Evolutionary conservation across 163 green algal species (phyloP).

Genomic region (Chlorella variabilis): DNA sequence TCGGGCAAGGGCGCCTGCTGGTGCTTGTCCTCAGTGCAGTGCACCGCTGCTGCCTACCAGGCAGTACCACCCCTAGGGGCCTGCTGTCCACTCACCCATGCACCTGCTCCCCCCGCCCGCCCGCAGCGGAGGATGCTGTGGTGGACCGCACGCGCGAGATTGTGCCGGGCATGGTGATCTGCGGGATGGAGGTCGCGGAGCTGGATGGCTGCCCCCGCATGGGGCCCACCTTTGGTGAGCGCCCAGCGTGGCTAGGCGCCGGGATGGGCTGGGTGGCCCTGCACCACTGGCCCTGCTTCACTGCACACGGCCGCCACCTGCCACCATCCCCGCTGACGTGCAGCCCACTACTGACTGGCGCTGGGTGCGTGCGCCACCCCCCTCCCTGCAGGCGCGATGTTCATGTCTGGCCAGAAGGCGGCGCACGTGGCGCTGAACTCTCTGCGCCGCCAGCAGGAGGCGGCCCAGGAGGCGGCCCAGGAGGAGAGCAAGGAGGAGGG

Average conservation of each 20-base stretch:
- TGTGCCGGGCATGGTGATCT: slow-evolving; percentile 95
- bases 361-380: no score
- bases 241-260: background rate
- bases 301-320: no score
- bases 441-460: slow-evolving; percentile 50
- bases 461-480: background rate
- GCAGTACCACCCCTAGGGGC: no score
- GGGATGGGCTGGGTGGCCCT: no score
- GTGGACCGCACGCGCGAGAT: slow-evolving; percentile 92
- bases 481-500: slow-evolving; percentile 4
- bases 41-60: background rate
- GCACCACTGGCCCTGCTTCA: background rate
- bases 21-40: background rate
- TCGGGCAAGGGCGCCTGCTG: background rate
- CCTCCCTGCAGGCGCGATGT: slow-evolving; percentile 74
- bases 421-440: slow-evolving; percentile 84
- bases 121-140: slow-evolving; percentile 80
- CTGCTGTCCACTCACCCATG: no score
- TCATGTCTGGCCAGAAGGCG: slow-evolving; percentile 90
- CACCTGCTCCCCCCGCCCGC: no score
- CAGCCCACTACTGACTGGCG: no score
- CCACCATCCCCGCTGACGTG: background rate
- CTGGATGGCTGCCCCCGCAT: slow-evolving; percentile 93
- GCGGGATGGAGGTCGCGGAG: slow-evolving; percentile 94
- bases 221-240: slow-evolving; percentile 91